A percentile compares a stretch with the other conserved stretches of the same genome.
phyloP scores from a whole-genome alignment of 176 grass and related monocot species.

The Musa itinerans region DNA sequence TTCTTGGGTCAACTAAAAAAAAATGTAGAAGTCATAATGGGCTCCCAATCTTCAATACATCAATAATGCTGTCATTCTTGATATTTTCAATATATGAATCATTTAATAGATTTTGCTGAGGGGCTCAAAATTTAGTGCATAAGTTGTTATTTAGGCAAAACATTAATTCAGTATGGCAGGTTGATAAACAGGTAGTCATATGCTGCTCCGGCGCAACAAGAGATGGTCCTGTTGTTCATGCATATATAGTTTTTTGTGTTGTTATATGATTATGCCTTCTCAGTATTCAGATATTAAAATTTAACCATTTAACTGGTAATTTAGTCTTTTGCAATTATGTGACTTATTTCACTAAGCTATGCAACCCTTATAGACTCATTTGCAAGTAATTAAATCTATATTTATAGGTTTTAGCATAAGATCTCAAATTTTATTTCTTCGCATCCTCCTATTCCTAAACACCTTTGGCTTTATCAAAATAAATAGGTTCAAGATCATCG shows the following conservation, averaged over 20 bases:
- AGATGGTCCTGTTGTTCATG: too few relatives aligned
- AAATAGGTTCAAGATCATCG: too few relatives aligned
- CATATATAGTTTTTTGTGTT: too few relatives aligned
- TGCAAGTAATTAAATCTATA: too few relatives aligned
- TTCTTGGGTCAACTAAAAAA: neutral
- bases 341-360: neutral
- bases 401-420: too few relatives aligned
- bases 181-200: neutral
- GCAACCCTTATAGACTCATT: too few relatives aligned
- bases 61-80: neutral
- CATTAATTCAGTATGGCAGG: neutral
- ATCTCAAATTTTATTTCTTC: too few relatives aligned
- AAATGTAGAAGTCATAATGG: too few relatives aligned
- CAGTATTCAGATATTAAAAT: too few relatives aligned
- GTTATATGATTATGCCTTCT: too few relatives aligned
- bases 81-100: neutral
- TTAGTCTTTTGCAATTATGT: slow-evolving; percentile 14
- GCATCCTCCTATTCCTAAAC: too few relatives aligned
- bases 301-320: neutral
- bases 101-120: neutral
- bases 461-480: too few relatives aligned
- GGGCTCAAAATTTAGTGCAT: neutral
- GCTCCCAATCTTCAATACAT: neutral
- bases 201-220: neutral
- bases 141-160: neutral